Conservation (phyloP, 345 rosid species). For the Heritiera fomes region DNA sequence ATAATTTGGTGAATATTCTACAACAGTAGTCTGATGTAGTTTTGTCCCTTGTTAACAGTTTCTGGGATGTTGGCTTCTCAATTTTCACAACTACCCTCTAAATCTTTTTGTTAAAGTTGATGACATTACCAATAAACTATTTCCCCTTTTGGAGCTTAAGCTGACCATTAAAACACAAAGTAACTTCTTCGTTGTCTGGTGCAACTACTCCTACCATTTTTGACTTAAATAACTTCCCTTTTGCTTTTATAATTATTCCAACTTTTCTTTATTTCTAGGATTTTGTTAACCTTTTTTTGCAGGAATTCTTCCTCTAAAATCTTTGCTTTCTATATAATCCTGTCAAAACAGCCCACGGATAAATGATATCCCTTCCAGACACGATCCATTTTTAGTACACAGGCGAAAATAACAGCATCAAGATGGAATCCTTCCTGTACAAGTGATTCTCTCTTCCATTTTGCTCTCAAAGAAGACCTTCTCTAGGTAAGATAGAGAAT, state of each 20-base stretch:
- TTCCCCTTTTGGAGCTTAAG: conserved; percentile 3
- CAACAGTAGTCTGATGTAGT: conserved; percentile 19
- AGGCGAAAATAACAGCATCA: no score
- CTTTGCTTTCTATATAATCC: no score
- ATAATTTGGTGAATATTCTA: conserved; percentile 33
- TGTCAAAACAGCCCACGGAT: no score
- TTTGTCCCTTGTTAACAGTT: conserved; percentile 12
- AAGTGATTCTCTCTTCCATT: conserved; percentile 26
- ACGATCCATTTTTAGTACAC: no score
- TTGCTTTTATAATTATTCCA: background rate
- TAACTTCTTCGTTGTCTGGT: conserved; percentile 22
- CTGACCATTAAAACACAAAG: conserved; percentile 13
- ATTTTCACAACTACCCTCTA: conserved; percentile 21
- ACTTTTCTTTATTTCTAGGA: background rate
- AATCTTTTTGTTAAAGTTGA: conserved; percentile 21
- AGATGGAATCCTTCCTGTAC: conserved; percentile 26
- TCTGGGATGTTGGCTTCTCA: conserved; percentile 3
- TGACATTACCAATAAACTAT: conserved; percentile 3
- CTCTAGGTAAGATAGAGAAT: conserved; percentile 15
- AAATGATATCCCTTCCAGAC: no score
- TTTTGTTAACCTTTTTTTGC: background rate
- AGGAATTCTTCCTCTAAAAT: background rate
- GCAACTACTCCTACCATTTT: conserved; percentile 28
- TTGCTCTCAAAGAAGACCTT: conserved; percentile 21
- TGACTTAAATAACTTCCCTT: conserved; percentile 16